phyloP scores from a whole-genome alignment of 2,329 filamentous ascomycete genomes.

The Fusarium piperis region DNA sequence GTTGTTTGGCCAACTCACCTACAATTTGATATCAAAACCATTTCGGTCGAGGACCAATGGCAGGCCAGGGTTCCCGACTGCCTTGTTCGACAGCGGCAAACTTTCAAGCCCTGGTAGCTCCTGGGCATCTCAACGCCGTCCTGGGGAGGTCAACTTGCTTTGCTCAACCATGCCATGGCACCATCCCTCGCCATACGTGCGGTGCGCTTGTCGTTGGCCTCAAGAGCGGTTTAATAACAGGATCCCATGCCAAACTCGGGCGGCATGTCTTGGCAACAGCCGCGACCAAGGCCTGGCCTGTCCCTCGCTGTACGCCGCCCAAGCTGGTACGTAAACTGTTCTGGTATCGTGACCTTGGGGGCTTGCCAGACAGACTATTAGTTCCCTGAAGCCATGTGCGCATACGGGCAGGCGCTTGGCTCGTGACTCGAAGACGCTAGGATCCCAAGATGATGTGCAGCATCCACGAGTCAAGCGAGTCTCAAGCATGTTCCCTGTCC shows the following conservation, averaged over 20 bases:
- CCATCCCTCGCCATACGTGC: slow-evolving; percentile 1
- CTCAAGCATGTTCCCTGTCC: slow-evolving; percentile 24
- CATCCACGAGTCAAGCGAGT: slow-evolving; percentile 49
- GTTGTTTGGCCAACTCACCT: not conserved
- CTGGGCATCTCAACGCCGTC: not conserved
- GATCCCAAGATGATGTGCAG: slow-evolving; percentile 47
- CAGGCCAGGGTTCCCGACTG: not conserved
- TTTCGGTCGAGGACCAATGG: slow-evolving; percentile 7
- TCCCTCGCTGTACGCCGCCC: slow-evolving; percentile 15
- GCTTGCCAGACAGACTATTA: slow-evolving; percentile 3
- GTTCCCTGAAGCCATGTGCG: slow-evolving; percentile 26
- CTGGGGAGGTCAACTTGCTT: slow-evolving; percentile 16
- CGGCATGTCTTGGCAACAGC: slow-evolving; percentile 32
- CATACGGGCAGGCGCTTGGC: slow-evolving; percentile 23
- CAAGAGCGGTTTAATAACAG: slow-evolving; percentile 17
- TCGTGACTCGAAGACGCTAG: slow-evolving; percentile 41
- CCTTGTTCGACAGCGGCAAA: slow-evolving; percentile 3
- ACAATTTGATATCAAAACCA: not conserved
- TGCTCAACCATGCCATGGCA: slow-evolving; percentile 24
- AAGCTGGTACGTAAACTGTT: slow-evolving; percentile 26
- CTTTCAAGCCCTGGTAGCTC: not conserved
- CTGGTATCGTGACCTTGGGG: slow-evolving; percentile 16
- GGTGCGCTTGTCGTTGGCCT: slow-evolving; percentile 13
- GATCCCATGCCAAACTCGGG: slow-evolving; percentile 20
- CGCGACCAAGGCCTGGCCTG: slow-evolving; percentile 25